Evolutionary conservation across 2,329 filamentous ascomycete species (phyloP), one percentile per base, ranked within the genome.

Genomic region (Monosporascus sp.): DNA sequence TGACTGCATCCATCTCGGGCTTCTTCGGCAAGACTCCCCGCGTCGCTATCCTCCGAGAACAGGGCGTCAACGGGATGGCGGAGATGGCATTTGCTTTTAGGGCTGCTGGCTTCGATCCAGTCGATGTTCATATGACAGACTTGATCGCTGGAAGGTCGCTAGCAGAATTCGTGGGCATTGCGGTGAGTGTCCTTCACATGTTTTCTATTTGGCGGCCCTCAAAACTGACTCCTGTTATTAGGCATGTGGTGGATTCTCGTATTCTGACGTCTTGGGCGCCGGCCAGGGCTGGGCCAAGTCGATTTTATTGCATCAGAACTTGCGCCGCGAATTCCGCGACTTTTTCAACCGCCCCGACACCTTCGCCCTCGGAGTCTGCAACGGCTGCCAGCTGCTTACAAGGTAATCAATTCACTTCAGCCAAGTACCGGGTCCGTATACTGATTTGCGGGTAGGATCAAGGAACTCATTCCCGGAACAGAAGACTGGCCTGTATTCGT

Each of bases 11-110:
- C 22, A 20, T 18, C 5, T 14, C 18, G 39, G 39, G 20, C 18
- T 41, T 41, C 18, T 59, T 61, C 77, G 53, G 82, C 90, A 66
- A 78, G 80, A 75, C 62, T 63, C 68, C 71, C 88, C 89, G 1
- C 35, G 92, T 99, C 24, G 94, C 94, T 44, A 96, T 99, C 62
- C 83, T 99, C 22, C 83, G 94, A 66, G 94, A 97, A 71, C 91
- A 97, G 70, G 94, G 94, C 68, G 90, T 96, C 60, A 97, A 99
- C 73, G 90, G 92, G 43, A 84, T 97, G 64, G 86, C 90, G n/a
- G 94, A 99, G 71, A 96, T 99, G 90, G 94, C 94, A 1, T 97
- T 96, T 66, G 91, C 92, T 48, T 97, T 97, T 79, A 85, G 88
- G 59, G 85, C 85, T 37, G 93, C 94, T 44, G 93, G 93, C 38